Percentiles rank a stretch among this genome's conserved stretches.
These are phyloP conservation scores for Escallonia rubra DNA, from an alignment of 129 eudicot species.

Conservation along the genomic window DNA sequence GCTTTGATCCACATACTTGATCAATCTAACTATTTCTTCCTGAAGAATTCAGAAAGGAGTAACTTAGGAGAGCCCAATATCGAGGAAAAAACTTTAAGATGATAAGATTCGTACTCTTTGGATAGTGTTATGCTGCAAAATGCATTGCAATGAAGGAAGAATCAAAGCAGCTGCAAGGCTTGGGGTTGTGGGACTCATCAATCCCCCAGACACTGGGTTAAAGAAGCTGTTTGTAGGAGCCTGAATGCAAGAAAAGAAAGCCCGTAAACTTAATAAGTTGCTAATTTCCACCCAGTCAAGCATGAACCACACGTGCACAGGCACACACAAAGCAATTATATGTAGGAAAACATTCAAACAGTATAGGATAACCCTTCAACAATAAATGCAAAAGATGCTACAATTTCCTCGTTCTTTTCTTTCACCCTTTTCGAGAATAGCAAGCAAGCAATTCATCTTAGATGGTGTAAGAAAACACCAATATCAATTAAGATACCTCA, in stretches of 20 bases:
- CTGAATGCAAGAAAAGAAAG: conserved; percentile 28
- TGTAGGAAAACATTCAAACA: too few relatives aligned
- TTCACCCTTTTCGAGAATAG: too few relatives aligned
- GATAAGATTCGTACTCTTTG: conserved; percentile 59
- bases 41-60: conserved; percentile 23
- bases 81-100: not conserved
- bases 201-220: conserved; percentile 38
- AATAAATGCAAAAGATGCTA: too few relatives aligned
- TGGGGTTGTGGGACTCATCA: conserved; percentile 31
- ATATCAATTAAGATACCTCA: too few relatives aligned
- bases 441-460: too few relatives aligned
- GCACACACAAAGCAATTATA: too few relatives aligned
- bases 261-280: not conserved
- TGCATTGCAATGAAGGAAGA: conserved; percentile 72
- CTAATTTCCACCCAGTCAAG: not conserved
- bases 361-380: too few relatives aligned
- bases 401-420: too few relatives aligned
- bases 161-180: conserved; percentile 51
- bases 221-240: conserved; percentile 30
- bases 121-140: conserved; percentile 70
- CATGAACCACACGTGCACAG: not conserved
- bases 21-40: conserved; percentile 78
- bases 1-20: conserved; percentile 65
- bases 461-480: too few relatives aligned
- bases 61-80: conserved; percentile 4